Evolutionary conservation across 2,329 filamentous ascomycete genomes (phyloP), one percentile per base, ranked within the genome.

Genomic region (Epichloe aotearoae): DNA sequence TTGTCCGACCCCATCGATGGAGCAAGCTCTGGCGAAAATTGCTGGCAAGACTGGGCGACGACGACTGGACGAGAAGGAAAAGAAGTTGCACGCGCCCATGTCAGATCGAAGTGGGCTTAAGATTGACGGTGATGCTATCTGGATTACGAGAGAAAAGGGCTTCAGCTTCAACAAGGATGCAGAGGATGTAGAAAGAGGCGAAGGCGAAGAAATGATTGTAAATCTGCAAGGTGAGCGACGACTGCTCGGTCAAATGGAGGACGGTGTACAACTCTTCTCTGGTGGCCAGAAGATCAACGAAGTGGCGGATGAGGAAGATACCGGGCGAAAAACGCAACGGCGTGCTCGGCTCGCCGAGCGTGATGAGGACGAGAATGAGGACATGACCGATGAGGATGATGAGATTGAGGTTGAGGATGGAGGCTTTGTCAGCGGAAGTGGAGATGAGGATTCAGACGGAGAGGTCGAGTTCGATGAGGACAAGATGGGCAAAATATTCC

Each of bases 101-200:
- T 95, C 90, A 26, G 93, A 98, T 68, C 89, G 95, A 36, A 94
- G 90, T 57, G 93, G 93, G 60, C 80, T 98, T 12, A 83, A 97
- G 63, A 91, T 98, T 48, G 93, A 98, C 58, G 95, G 95, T 54
- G 93, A 98, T 68, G 90, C 91, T 7, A 90, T 98, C 38, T 98
- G 95, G 71, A 96, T 84, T 53, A 83, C 80, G 10, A 71, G 78
- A 51, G 79, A 84, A 48, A 83, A 82, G 58, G 81, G 80, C 0
- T 84, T 84, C 59, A 94, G 80, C 4, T 96, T 98, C 57, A 75
- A 83, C 64, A 76, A 75, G 56, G 77, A 80, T 33, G 75, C 68
- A 2, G 82, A 87, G 11, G 77, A 80, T 11, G 77, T 77, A 33
- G 86, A 95, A 58, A 81, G 88, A 44, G 93, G 93, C n/a, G 76